A percentile compares a stretch with the other conserved stretches of the same genome.
Evolutionary conservation across 2,329 filamentous ascomycete species (phyloP).

Genomic region (Exophiala sideris): DNA sequence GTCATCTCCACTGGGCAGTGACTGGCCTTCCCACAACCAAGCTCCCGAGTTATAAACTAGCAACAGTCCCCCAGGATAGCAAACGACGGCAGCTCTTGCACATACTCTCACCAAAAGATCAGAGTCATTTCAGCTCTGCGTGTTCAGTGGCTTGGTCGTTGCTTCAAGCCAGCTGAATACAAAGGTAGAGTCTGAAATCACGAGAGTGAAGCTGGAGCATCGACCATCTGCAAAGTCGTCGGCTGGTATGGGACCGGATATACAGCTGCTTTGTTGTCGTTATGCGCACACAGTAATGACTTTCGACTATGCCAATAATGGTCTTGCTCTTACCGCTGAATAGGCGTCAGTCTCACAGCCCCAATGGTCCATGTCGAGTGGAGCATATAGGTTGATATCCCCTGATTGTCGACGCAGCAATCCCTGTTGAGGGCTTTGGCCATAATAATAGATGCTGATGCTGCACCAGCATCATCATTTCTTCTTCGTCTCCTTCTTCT

Average conservation of each 20-base stretch:
- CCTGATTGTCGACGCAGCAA: no score
- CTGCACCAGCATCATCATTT: background rate
- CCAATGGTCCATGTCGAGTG: no score
- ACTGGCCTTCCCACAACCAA: background rate
- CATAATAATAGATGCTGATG: no score
- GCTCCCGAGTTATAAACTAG: background rate
- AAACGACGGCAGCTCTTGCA: conserved; percentile 6
- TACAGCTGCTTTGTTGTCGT: background rate
- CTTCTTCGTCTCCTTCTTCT: conserved; percentile 24
- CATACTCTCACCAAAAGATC: conserved; percentile 6
- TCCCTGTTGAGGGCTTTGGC: no score
- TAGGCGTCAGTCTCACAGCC: no score
- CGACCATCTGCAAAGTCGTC: no score
- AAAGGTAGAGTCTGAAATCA: conserved; percentile 5
- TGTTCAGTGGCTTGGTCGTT: conserved; percentile 17
- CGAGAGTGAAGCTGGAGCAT: conserved; percentile 10
- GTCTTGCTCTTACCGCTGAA: no score
- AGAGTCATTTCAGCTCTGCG: conserved; percentile 3
- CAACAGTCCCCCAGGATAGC: background rate
- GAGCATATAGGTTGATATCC: no score
- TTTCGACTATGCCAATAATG: no score
- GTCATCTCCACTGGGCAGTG: background rate
- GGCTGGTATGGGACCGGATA: background rate
- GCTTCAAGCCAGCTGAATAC: conserved; percentile 9
- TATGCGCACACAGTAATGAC: no score